phyloP scores from a whole-genome alignment of 495 filamentous ascomycete species.

The Xylaria venustula region DNA sequence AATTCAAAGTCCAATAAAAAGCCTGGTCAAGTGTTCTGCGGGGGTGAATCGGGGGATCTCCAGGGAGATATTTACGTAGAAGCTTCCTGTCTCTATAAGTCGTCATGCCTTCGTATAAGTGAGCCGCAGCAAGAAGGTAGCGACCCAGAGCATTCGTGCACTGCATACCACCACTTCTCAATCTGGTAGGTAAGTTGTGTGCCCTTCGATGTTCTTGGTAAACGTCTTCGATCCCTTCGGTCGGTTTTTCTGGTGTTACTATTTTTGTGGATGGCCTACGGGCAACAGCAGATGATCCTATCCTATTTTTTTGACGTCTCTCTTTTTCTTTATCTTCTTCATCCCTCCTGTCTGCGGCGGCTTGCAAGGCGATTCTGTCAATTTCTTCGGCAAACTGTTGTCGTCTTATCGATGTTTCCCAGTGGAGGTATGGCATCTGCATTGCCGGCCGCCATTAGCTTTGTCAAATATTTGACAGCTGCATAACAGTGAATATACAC shows the following conservation, averaged over 20 bases:
- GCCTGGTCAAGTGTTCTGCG: constrained; percentile 60
- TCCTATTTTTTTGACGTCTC: too few species aligned
- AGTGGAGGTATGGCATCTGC: constrained; percentile 68
- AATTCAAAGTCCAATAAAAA: constrained; percentile 50
- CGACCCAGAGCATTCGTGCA: constrained; percentile 31
- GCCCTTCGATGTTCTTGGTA: not conserved
- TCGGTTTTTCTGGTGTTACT: too few species aligned
- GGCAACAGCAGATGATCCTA: too few species aligned
- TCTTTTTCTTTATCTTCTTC: constrained; percentile 8
- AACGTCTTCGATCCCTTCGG: not conserved
- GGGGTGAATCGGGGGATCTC: constrained; percentile 60
- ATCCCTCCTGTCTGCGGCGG: not conserved
- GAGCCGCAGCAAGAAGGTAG: constrained; percentile 37
- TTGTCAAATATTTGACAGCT: not conserved
- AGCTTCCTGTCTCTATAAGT: constrained; percentile 55
- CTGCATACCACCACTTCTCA: too few species aligned
- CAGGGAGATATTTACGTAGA: constrained; percentile 56
- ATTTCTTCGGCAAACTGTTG: constrained; percentile 33
- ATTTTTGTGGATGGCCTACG: too few species aligned
- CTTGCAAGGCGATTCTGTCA: constrained; percentile 20
- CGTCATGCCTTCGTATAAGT: constrained; percentile 40
- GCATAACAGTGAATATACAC: constrained; percentile 9
- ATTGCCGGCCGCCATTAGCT: not conserved
- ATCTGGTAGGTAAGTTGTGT: too few species aligned
- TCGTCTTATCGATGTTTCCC: constrained; percentile 49